Evolutionary conservation across 192 early-diverging fungal species (phyloP), one percentile per base, ranked within the genome.

Genomic region (Podila verticillata): DNA sequence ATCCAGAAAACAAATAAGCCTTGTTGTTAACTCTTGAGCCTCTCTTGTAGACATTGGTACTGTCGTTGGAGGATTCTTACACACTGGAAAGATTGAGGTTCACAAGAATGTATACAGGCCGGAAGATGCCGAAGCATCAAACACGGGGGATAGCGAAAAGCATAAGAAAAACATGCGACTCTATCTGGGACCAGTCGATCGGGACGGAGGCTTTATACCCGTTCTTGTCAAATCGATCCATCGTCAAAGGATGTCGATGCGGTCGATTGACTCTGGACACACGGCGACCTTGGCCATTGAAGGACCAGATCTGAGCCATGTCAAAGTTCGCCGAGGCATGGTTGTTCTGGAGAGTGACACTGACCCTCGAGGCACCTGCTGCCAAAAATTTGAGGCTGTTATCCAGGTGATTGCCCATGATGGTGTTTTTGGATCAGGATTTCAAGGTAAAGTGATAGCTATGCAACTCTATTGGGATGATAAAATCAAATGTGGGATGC

Each of bases 211-310:
- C 7, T 97, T 96, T 84, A 85, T 85, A 30, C 86, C 86, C 7
- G 88, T 94, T 0, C 85, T 84, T 7, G 86, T 97, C 10, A 88
- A 83, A 26, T 95, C 95, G 1, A 94, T 96, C 31, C 95, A 97
- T 49, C 89, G 93, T 7, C 91, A 95, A 68, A 88, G 96, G 2
- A 93, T 93, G 68, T 90, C 93, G 0, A 88, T 91, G 54, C 85
- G 88, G 24, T 84, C 87, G 9, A 85, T 93, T 15, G 82, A 89
- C 28, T 85, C 91, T 0, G 94, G 95, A 7, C 91, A 94, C 29
- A 92, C 92, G 26, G 94, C 92, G 7, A 91, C 93, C 10, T 75
- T 92, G 36, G 96, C 95, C 7, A 82, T 96, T 32, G 79, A 87
- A 57, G 70, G 75, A 1, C 57, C 74, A 66, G 61, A 75, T 1